phyloP scores from a whole-genome alignment of 169 alveolate genomes.

The Pseudocohnilembus persalinus region DNA sequence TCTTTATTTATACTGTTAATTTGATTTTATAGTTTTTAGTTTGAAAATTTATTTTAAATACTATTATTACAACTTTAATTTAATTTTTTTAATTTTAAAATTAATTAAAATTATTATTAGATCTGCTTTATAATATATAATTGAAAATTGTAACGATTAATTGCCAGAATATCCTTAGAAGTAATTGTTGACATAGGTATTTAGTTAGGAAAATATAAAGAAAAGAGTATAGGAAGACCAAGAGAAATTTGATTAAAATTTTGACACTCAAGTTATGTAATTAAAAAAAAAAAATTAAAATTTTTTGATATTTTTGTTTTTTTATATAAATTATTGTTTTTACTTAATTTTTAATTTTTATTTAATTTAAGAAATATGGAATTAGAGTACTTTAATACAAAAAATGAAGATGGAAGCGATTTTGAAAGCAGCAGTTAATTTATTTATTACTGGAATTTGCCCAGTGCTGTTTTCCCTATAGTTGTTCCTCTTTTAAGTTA shows the following conservation, averaged over 20 bases:
- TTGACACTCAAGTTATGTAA: constrained; percentile 52
- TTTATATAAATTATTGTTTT: too few relatives aligned
- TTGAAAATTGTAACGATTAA: constrained; percentile 23
- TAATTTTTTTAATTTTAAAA: too few relatives aligned
- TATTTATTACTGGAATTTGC: constrained; percentile 66
- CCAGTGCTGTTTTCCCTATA: constrained; percentile 70
- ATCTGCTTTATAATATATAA: constrained; percentile 63
- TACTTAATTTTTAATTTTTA: too few relatives aligned
- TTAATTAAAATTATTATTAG: background rate
- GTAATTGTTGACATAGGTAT: constrained; percentile 44
- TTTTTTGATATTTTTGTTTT: background rate
- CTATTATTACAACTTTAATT: background rate
- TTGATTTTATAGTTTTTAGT: too few relatives aligned
- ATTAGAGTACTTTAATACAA: too few relatives aligned
- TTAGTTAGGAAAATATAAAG: constrained; percentile 41
- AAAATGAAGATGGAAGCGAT: background rate
- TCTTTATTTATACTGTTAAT: too few relatives aligned
- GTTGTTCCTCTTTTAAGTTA: constrained; percentile 62
- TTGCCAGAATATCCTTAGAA: constrained; percentile 33
- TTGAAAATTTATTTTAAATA: too few relatives aligned
- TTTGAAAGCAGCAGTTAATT: constrained; percentile 15
- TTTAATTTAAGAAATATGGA: background rate
- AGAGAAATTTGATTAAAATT: constrained; percentile 53
- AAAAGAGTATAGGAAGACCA: constrained; percentile 42
- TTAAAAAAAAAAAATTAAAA: too few relatives aligned